A percentile compares a stretch with the other conserved stretches of the same genome.
phyloP scores from a whole-genome alignment of 352 stramenopile genomes.

The Phytophthora citricola region DNA sequence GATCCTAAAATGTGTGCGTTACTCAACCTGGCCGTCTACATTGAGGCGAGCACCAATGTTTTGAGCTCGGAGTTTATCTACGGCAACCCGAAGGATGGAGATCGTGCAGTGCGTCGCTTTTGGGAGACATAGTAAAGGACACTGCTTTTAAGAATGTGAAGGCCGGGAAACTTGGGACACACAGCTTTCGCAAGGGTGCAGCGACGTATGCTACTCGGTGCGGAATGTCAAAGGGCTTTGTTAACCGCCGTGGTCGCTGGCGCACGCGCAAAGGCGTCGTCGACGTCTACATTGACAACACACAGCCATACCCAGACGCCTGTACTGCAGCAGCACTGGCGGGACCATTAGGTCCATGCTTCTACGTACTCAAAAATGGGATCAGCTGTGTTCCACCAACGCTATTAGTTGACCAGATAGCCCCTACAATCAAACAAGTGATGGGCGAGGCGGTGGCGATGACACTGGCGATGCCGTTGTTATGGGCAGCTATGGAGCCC shows the following conservation, averaged over 20 bases:
- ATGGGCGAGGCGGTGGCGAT: conserved; percentile 8
- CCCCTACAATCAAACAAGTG: conserved; percentile 4
- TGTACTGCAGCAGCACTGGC: conserved; percentile 1
- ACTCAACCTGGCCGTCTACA: conserved; percentile 25
- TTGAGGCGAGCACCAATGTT: conserved; percentile 10
- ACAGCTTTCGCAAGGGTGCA: conserved; percentile 6
- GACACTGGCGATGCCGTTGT: background rate
- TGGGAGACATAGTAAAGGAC: background rate
- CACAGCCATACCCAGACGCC: background rate
- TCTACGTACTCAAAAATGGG: conserved; percentile 19
- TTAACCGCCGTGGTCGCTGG: conserved; percentile 16
- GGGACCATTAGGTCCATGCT: conserved; percentile 16
- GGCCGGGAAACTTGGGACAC: background rate
- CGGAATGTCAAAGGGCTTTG: conserved; percentile 14
- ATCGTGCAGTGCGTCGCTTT: conserved; percentile 19
- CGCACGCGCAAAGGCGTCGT: conserved; percentile 8
- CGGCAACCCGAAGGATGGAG: conserved; percentile 19
- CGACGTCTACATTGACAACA: no score
- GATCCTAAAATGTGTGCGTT: conserved; percentile 15
- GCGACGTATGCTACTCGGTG: conserved; percentile 19
- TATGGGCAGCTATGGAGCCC: conserved; percentile 4
- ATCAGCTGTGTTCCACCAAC: background rate
- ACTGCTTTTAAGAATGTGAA: no score
- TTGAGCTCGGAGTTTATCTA: conserved; percentile 16
- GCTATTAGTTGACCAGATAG: conserved; percentile 9